Conservation (phyloP, 768 basidiomycete genomes). For the Daedalea quercina region DNA sequence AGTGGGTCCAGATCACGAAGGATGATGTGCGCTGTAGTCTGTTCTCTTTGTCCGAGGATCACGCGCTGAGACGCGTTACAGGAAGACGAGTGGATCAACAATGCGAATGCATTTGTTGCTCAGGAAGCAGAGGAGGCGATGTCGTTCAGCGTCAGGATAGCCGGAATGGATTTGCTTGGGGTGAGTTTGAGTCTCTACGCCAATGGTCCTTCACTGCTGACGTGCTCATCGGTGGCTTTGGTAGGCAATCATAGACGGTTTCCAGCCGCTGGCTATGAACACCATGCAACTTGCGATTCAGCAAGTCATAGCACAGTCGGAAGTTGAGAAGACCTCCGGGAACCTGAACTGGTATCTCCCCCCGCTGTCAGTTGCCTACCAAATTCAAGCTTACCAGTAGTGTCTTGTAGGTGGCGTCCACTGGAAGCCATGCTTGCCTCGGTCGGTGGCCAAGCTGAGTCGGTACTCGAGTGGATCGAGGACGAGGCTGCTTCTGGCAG, state of each 20-base stretch:
- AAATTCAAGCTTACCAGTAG: too few species aligned
- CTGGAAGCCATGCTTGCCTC: conserved; percentile 82
- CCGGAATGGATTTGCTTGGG: conserved; percentile 76
- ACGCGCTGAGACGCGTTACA: conserved; percentile 23
- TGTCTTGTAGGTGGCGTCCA: conserved; percentile 87
- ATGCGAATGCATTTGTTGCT: conserved; percentile 88
- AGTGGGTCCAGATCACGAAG: conserved; percentile 79
- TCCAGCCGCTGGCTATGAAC: background rate
- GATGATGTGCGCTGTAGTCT: conserved; percentile 61
- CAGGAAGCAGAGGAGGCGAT: conserved; percentile 93
- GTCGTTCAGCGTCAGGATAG: conserved; percentile 73
- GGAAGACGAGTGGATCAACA: conserved; percentile 88
- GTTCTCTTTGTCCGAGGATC: background rate
- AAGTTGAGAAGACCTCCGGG: conserved; percentile 46
- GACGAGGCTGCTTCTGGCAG: conserved; percentile 64
- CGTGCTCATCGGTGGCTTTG: background rate
- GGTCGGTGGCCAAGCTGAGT: conserved; percentile 74
- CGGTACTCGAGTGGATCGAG: conserved; percentile 69
- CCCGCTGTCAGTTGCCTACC: too few species aligned
- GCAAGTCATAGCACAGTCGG: conserved; percentile 53
- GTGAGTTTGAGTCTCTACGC: conserved; percentile 35
- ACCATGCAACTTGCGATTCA: conserved; percentile 30
- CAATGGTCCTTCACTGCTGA: conserved; percentile 30
- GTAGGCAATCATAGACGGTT: conserved; percentile 1
- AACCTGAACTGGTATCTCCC: conserved; percentile 54